Conservation (phyloP, 345 rosid genomes). For the Fremontodendron californicum region DNA sequence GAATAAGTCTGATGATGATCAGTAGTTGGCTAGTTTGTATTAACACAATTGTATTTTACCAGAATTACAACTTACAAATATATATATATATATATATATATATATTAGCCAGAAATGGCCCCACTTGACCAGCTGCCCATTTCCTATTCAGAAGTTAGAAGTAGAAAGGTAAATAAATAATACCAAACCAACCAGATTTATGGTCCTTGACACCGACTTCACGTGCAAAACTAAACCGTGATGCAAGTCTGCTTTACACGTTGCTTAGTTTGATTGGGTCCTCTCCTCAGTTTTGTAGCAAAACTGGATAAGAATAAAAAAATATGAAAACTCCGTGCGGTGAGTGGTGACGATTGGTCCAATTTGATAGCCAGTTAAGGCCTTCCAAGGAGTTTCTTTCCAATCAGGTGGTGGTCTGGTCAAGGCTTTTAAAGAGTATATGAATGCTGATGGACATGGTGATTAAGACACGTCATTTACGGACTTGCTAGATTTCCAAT, state of each 20-base stretch:
- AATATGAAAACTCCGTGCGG: neutral
- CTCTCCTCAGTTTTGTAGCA: neutral
- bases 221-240: neutral
- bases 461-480: neutral
- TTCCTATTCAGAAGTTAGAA: too few relatives aligned
- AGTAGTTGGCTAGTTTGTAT: neutral
- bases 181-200: neutral
- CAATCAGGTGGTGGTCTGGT: neutral
- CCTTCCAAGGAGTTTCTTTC: neutral
- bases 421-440: neutral
- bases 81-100: too few relatives aligned
- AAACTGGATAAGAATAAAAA: neutral
- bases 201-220: neutral
- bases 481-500: neutral
- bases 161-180: neutral
- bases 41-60: too few relatives aligned
- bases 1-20: too few relatives aligned
- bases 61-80: too few relatives aligned
- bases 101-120: neutral
- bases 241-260: neutral
- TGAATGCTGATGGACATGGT: neutral
- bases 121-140: neutral
- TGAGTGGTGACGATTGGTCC: neutral
- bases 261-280: neutral
- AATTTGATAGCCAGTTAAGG: neutral